A percentile compares a stretch with the other conserved stretches of the same genome.
Conservation (phyloP, 2,329 filamentous ascomycete genomes). For the Neofusicoccum laricinum region DNA sequence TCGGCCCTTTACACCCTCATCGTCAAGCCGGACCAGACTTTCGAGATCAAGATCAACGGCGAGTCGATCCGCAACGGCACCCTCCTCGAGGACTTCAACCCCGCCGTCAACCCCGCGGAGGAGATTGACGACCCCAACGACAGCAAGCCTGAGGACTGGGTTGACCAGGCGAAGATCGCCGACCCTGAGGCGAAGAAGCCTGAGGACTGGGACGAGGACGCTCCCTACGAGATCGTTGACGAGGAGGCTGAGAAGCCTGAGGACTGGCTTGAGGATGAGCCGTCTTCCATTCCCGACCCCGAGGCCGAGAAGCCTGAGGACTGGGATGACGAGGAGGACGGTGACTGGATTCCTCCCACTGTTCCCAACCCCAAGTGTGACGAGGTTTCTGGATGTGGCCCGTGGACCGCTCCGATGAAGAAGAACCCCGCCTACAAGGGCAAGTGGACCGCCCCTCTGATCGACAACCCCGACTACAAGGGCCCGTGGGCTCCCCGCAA, state of each 20-base stretch:
- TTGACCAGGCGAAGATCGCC: constrained; percentile 85
- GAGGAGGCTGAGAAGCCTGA: constrained; percentile 87
- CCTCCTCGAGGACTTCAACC: constrained; percentile 89
- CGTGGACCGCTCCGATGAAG: constrained; percentile 87
- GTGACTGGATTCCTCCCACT: constrained; percentile 89
- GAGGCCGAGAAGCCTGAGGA: constrained; percentile 97
- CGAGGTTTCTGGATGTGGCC: constrained; percentile 88
- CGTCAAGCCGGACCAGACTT: constrained; percentile 95
- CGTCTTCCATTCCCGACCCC: constrained; percentile 79
- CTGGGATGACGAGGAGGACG: constrained; percentile 99
- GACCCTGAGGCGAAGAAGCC: constrained; percentile 95
- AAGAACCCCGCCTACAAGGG: constrained; percentile 98
- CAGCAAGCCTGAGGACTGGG: constrained; percentile 92
- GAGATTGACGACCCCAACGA: constrained; percentile 96
- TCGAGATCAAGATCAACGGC: constrained; percentile 87
- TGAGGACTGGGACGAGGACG: constrained; percentile 98
- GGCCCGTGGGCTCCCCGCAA: constrained; percentile 90
- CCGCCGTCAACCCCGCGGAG: constrained; percentile 86
- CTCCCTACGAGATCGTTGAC: constrained; percentile 92
- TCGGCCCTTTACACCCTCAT: constrained; percentile 95
- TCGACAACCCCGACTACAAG: constrained; percentile 99
- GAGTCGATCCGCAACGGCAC: constrained; percentile 83
- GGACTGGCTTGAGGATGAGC: constrained; percentile 94
- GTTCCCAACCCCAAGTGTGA: constrained; percentile 95
- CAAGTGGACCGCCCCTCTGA: constrained; percentile 89